These are phyloP conservation scores for Sporothrix mexicana DNA, from an alignment of 2,329 filamentous ascomycete genomes.

Conservation along the genomic window DNA sequence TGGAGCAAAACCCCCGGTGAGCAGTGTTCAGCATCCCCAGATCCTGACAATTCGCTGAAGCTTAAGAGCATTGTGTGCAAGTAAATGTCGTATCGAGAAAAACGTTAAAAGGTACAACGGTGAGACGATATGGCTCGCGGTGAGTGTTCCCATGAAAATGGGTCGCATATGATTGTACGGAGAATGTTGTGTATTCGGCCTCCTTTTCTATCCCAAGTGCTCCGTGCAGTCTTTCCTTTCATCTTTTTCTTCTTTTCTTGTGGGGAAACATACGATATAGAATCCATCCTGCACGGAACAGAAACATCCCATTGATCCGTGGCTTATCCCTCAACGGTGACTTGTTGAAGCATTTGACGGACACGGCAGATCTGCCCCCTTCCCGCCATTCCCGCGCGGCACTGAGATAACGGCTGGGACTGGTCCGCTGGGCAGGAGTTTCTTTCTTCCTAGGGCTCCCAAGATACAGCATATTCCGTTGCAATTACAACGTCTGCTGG, in stretches of 20 bases:
- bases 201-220: background rate
- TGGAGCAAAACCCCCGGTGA: constrained; percentile 2
- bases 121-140: background rate
- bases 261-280: background rate
- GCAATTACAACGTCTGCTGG: background rate
- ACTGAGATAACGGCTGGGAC: background rate
- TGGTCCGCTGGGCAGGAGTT: background rate
- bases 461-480: background rate
- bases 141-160: background rate
- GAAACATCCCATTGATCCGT: background rate
- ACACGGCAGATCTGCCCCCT: background rate
- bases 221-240: background rate
- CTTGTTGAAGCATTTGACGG: background rate
- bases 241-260: no score
- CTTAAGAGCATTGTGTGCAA: no score
- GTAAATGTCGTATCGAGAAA: no score
- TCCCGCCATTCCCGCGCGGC: constrained; percentile 14
- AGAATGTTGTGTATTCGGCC: no score
- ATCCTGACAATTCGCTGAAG: no score
- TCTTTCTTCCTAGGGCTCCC: background rate
- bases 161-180: background rate
- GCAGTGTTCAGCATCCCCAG: background rate
- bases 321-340: background rate
- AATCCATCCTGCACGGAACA: background rate
- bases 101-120: background rate